Evolutionary conservation across 2,329 filamentous ascomycete genomes (phyloP), one percentile per base, ranked within the genome.

Genomic region (Alternaria burnsii): DNA sequence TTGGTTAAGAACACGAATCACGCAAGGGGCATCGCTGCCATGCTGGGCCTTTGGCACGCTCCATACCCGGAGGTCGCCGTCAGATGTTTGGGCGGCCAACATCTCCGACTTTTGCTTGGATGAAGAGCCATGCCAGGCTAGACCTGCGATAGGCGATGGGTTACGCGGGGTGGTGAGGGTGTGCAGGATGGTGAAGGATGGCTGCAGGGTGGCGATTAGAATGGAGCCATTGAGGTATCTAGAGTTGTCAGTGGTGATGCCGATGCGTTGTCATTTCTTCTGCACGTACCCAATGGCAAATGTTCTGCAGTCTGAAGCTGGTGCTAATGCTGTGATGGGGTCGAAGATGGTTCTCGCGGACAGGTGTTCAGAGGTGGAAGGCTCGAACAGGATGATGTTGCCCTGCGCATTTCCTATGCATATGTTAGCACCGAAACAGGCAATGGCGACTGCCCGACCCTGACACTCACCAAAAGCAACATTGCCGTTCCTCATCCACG

Each of bases 401-500:
- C 95, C 95, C 78, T 97, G 92, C 8, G 89, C 86, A 76, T 97
- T 97, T 58, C 95, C 94, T 98, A 58, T 58, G 32, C 46, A 26
- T 40, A 42, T 42, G 57, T 71, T 57, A 71, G 65, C 52, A 57
- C 40, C 34, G n/a, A 24, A 47, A 26, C 50, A 14, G 51, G 57
- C 59, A 61, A 53, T 44, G 22, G 58, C 56, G 47, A 43, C 22
- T 55, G 32, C 36, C 42, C 7, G 24, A 16, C 22, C n/a, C 28
- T 18, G 34, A 32, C n/a, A 70, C 89, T 79, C 84, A 97, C 94
- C 95, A 83, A 98, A 98, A 38, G 93, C 94, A 68, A 99, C 90
- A 80, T 97, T 97, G 55, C 95, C 95, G 80, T 97, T 97, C 44
- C 90, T 87, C 94, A 99, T 97, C 93, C 95, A 99, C 12, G 91